Conservation (phyloP, 2,329 filamentous ascomycete genomes). For the Botrytis paeoniae region DNA sequence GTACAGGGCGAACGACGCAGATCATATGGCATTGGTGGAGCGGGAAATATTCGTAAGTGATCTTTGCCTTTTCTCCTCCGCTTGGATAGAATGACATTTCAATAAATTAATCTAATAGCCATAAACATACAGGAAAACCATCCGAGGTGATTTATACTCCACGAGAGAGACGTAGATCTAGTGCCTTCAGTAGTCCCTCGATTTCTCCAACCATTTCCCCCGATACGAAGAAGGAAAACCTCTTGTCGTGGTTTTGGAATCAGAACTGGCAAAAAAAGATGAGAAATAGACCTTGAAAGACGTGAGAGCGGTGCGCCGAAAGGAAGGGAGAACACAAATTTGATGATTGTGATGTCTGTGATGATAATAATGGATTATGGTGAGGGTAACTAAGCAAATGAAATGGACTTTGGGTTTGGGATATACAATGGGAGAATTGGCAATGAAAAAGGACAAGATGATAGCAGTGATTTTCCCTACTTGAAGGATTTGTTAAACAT, state of each 20-base stretch:
- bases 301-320: not conserved
- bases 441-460: not conserved
- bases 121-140: constrained; percentile 29
- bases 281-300: not conserved
- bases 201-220: constrained; percentile 22
- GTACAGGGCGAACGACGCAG: constrained; percentile 24
- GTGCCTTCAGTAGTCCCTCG: constrained; percentile 26
- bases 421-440: not conserved
- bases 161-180: constrained; percentile 25
- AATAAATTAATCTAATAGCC: not conserved
- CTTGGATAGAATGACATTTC: not conserved
- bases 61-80: not conserved
- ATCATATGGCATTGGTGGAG: constrained; percentile 37
- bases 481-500: not conserved
- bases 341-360: not conserved
- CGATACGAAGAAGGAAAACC: constrained; percentile 23
- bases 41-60: constrained; percentile 36
- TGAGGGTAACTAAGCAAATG: not conserved
- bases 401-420: not conserved
- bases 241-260: constrained; percentile 17
- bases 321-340: not conserved
- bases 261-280: not conserved
- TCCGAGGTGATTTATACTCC: constrained; percentile 34
- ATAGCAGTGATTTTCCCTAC: not conserved
- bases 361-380: not conserved